Conservation (phyloP, 2,329 filamentous ascomycete genomes). For the Ceratocystis alfenasii region DNA sequence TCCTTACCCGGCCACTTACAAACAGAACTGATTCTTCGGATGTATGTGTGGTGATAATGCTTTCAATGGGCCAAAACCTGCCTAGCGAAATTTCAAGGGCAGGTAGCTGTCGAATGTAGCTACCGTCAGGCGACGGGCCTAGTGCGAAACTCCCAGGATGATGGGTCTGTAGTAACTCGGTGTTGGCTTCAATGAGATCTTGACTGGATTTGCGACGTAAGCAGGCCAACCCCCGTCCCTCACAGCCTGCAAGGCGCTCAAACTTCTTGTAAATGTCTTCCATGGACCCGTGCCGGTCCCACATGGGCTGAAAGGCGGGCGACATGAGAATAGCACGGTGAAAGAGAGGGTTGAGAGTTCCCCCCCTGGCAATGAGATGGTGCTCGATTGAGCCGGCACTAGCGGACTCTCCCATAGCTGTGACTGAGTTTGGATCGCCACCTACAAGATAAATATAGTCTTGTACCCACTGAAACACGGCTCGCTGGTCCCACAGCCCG, state of each 20-base stretch:
- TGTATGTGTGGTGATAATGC: constrained; percentile 28
- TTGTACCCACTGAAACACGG: constrained; percentile 39
- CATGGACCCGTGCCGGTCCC: constrained; percentile 28
- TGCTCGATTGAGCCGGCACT: constrained; percentile 41
- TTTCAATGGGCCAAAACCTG: constrained; percentile 27
- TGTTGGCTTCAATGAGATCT: constrained; percentile 27
- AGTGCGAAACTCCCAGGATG: constrained; percentile 28
- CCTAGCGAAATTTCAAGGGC: constrained; percentile 27
- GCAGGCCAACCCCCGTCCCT: constrained; percentile 26
- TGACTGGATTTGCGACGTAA: constrained; percentile 26
- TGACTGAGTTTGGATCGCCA: constrained; percentile 37
- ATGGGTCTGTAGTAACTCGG: constrained; percentile 25
- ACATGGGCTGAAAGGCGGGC: constrained; percentile 30
- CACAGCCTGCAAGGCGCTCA: constrained; percentile 28
- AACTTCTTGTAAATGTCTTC: constrained; percentile 29
- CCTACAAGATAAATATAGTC: constrained; percentile 36
- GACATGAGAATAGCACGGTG: constrained; percentile 29
- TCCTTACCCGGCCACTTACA: constrained; percentile 26
- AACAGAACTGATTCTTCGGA: constrained; percentile 28
- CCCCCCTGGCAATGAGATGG: constrained; percentile 37
- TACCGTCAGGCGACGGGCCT: constrained; percentile 29
- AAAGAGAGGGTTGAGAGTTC: constrained; percentile 35
- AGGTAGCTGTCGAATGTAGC: constrained; percentile 28
- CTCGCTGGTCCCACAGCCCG: constrained; percentile 34
- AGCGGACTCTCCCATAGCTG: constrained; percentile 40